A percentile compares a stretch with the other conserved stretches of the same genome.
phyloP scores from a whole-genome alignment of 805 yeast genomes.

The Pichia insulana region DNA sequence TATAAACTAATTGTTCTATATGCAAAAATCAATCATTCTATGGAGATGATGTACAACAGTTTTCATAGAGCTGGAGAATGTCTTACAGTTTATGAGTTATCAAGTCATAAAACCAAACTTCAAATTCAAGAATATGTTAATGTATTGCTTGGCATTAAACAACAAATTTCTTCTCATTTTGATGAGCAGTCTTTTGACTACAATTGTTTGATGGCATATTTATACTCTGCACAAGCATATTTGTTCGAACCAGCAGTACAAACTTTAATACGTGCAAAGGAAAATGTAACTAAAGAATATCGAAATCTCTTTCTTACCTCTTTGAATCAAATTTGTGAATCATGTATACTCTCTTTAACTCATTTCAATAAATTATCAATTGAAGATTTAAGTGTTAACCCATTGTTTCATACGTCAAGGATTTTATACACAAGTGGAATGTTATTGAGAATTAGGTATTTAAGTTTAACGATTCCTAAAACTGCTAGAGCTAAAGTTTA shows the following conservation, averaged over 20 bases:
- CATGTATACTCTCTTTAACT: slow-evolving; percentile 43
- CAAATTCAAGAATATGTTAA: slow-evolving; percentile 42
- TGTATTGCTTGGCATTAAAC: slow-evolving; percentile 34
- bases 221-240: slow-evolving; percentile 58
- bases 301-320: slow-evolving; percentile 14
- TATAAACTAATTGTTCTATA: slow-evolving; percentile 44
- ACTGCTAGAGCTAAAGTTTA: slow-evolving; percentile 35
- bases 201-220: slow-evolving; percentile 36
- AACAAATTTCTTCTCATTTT: slow-evolving; percentile 26
- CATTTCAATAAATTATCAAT: slow-evolving; percentile 38
- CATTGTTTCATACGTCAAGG: slow-evolving; percentile 48
- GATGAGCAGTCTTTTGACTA: slow-evolving; percentile 29
- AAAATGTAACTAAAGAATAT: slow-evolving; percentile 25
- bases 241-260: slow-evolving; percentile 45
- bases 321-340: slow-evolving; percentile 35
- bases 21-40: slow-evolving; percentile 47
- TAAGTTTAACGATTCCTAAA: slow-evolving; percentile 45
- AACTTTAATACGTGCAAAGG: slow-evolving; percentile 12
- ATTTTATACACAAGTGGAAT: slow-evolving; percentile 60
- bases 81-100: slow-evolving; percentile 23
- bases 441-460: slow-evolving; percentile 47
- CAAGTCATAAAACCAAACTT: slow-evolving; percentile 28
- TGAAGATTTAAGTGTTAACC: slow-evolving; percentile 45
- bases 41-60: slow-evolving; percentile 53
- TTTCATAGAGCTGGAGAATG: slow-evolving; percentile 36